Evolutionary conservation across 2,329 filamentous ascomycete genomes (phyloP).

Genomic region (Claviceps monticola): DNA sequence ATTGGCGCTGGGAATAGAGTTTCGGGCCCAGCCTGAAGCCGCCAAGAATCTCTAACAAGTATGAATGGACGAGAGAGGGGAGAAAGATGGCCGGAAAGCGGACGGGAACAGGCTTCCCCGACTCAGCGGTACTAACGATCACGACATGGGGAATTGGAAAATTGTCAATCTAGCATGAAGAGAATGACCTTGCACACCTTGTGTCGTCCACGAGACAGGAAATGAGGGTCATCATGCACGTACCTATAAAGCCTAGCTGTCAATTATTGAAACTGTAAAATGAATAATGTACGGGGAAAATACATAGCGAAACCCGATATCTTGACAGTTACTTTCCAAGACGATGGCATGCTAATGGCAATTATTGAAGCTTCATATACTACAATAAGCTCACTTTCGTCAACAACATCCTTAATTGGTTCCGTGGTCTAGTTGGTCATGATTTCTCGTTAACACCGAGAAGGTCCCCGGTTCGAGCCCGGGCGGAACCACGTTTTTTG

Average conservation of each 20-base stretch:
- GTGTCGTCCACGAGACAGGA: not conserved
- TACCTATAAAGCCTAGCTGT: not conserved
- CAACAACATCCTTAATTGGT: conserved; percentile 7
- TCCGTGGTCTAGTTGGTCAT: conserved; percentile 28
- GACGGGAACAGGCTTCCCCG: conserved; percentile 17
- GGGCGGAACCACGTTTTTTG: conserved; percentile 21
- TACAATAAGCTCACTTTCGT: not conserved
- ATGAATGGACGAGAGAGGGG: conserved; percentile 42
- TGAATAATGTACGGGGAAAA: not conserved
- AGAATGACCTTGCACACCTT: not conserved
- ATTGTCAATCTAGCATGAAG: not conserved
- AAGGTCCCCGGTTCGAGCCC: conserved; percentile 27
- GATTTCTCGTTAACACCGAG: conserved; percentile 27
- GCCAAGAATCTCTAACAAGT: conserved; percentile 35
- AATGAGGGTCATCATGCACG: not conserved
- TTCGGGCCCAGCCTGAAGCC: conserved; percentile 45
- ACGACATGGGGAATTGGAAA: not conserved
- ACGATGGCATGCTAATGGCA: too few species aligned
- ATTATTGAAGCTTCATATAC: too few species aligned
- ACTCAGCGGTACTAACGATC: conserved; percentile 17
- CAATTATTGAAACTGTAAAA: not conserved
- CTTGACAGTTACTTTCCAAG: too few species aligned
- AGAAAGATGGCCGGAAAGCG: conserved; percentile 32
- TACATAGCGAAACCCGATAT: too few species aligned
- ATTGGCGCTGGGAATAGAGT: conserved; percentile 48